Percentiles rank a stretch among this genome's conserved stretches.
Evolutionary conservation across 768 basidiomycete genomes (phyloP).

Genomic region (Serendipita sp.): DNA sequence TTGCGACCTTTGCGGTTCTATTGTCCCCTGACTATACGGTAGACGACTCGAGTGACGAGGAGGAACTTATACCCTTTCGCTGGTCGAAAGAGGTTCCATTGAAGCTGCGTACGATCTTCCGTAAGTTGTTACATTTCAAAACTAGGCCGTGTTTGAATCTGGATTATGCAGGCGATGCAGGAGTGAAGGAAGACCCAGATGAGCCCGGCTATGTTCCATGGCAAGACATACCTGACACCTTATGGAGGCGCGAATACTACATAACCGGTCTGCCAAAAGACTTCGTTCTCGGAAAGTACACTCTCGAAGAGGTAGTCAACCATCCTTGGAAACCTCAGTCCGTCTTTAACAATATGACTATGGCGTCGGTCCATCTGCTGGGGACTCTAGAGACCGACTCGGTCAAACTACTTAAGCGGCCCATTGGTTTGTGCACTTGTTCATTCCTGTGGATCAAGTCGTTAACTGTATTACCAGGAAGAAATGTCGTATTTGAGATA

Average conservation of each 20-base stretch:
- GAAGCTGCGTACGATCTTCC: neutral
- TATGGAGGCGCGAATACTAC: neutral
- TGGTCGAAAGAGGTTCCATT: neutral
- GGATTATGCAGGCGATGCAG: neutral
- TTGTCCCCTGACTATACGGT: too few relatives aligned
- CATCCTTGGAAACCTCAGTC: neutral
- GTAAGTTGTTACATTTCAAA: neutral
- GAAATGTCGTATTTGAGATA: neutral
- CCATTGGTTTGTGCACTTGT: neutral
- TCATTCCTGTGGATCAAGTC: neutral
- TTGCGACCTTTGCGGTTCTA: too few relatives aligned
- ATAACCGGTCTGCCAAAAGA: neutral
- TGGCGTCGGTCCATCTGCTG: neutral
- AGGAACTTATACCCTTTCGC: neutral
- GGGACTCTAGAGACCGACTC: neutral
- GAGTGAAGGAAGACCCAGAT: neutral
- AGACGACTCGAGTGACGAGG: neutral
- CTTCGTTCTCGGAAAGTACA: neutral
- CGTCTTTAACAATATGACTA: neutral
- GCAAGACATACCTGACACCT: neutral
- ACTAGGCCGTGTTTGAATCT: neutral
- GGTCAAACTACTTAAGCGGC: neutral
- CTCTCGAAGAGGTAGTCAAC: neutral
- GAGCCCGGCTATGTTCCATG: neutral
- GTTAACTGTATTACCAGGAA: neutral